phyloP scores from a whole-genome alignment of 225 moss, liverwort and hornwort genomes.

The Pseudisothecium myosuroides region DNA sequence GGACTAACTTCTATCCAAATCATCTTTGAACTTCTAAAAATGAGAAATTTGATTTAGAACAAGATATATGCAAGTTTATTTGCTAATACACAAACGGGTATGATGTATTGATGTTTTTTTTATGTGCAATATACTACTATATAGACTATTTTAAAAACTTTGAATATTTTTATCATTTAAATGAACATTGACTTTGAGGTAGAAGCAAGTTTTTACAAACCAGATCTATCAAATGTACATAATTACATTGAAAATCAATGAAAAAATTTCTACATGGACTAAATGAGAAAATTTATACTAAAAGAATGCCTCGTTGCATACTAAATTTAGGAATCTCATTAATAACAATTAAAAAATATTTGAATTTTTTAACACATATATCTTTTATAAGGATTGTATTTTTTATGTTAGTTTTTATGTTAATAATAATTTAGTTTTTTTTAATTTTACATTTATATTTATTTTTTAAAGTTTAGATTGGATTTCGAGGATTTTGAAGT shows the following conservation, averaged over 20 bases:
- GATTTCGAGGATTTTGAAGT: rapidly evolving
- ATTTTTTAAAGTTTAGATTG: neutral
- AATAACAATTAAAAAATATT: neutral
- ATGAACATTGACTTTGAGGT: no score
- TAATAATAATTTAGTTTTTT: neutral
- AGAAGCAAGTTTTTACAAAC: neutral
- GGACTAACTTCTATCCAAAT: no score
- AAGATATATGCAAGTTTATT: no score
- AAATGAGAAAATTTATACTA: no score
- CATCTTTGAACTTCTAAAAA: no score
- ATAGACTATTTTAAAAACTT: no score
- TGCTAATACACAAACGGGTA: no score
- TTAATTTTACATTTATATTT: neutral
- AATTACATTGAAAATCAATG: neutral
- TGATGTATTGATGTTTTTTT: no score
- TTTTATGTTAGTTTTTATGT: neutral
- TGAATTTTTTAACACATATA: neutral
- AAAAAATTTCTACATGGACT: neutral
- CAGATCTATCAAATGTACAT: rapidly evolving
- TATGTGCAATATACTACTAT: no score
- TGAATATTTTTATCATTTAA: no score
- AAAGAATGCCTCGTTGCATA: rapidly evolving
- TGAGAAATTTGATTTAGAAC: no score
- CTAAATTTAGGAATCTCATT: neutral
- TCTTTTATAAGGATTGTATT: neutral